These are phyloP conservation scores for Serendipita sp. DNA, from an alignment of 1,284 basidiomycete genomes.

Conservation along the genomic window DNA sequence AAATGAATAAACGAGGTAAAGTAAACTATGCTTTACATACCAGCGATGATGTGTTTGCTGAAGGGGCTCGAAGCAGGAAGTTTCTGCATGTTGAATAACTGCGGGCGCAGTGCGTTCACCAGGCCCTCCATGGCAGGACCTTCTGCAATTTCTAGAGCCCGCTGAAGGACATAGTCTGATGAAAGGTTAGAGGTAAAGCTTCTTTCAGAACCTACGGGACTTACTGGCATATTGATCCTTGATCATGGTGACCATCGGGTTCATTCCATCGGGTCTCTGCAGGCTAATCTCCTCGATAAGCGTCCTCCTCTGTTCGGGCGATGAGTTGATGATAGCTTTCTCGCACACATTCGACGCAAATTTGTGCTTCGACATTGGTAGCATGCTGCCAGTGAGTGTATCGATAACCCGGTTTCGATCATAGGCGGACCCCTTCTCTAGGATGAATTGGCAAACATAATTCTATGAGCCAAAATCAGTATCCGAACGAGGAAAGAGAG, in stretches of 20 bases:
- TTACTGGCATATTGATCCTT: constrained; percentile 81
- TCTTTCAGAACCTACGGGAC: constrained; percentile 20
- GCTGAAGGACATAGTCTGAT: constrained; percentile 69
- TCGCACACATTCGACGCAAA: constrained; percentile 97
- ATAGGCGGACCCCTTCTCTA: constrained; percentile 60
- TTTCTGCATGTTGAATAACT: constrained; percentile 55
- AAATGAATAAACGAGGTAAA: not conserved
- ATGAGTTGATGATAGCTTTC: constrained; percentile 66
- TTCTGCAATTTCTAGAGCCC: constrained; percentile 55
- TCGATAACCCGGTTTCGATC: constrained; percentile 60
- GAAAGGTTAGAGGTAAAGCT: constrained; percentile 2
- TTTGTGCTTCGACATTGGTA: constrained; percentile 77
- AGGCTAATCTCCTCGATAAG: constrained; percentile 75
- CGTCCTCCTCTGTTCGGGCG: constrained; percentile 43
- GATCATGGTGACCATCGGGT: constrained; percentile 66
- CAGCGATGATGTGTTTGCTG: not conserved
- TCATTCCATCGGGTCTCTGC: constrained; percentile 44
- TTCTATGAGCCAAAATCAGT: constrained; percentile 36
- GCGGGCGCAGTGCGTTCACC: constrained; percentile 46
- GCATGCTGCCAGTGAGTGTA: constrained; percentile 65
- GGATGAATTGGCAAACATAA: constrained; percentile 89
- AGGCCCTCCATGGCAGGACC: constrained; percentile 48
- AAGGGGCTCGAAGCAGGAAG: constrained; percentile 27
- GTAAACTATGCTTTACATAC: not conserved
- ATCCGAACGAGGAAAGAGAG: not conserved